Percentiles rank a stretch among this genome's conserved stretches.
Evolutionary conservation across 192 early-diverging fungal species (phyloP).

Genomic region (Martensiomyces pterosporus): DNA sequence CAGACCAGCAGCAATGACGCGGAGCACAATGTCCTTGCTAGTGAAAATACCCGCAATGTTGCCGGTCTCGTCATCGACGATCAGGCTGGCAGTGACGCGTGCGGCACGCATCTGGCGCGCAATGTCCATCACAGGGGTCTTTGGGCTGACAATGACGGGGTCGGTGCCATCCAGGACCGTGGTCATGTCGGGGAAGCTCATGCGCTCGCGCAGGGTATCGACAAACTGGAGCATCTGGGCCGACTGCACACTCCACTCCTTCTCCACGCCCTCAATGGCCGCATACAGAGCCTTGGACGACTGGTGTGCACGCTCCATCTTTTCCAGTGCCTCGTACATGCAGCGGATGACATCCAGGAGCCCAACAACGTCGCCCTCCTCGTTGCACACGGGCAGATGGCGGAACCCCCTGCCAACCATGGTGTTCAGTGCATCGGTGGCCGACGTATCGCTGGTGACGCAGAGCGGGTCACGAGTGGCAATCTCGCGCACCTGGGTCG

Average conservation of each 20-base stretch:
- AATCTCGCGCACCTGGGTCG: constrained; percentile 74
- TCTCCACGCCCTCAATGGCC: constrained; percentile 75
- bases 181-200: constrained; percentile 87
- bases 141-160: constrained; percentile 60
- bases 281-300: constrained; percentile 77
- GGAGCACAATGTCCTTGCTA: constrained; percentile 82
- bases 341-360: constrained; percentile 83
- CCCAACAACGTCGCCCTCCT: constrained; percentile 81
- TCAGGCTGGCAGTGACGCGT: constrained; percentile 71
- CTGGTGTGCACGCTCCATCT: constrained; percentile 80
- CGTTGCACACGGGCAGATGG: constrained; percentile 81
- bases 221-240: constrained; percentile 68
- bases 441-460: constrained; percentile 75
- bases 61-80: constrained; percentile 61
- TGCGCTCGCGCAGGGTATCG: constrained; percentile 71
- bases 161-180: constrained; percentile 69
- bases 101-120: constrained; percentile 69
- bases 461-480: constrained; percentile 91
- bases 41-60: constrained; percentile 89
- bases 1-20: constrained; percentile 82
- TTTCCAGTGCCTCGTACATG: constrained; percentile 79
- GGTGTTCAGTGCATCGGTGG: constrained; percentile 76
- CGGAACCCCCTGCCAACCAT: constrained; percentile 82
- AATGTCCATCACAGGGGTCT: constrained; percentile 66
- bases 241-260: constrained; percentile 71